Percentiles rank a stretch among this genome's conserved stretches.
Conservation (phyloP, 1,284 basidiomycete species). For the Ceratobasidium sp. region DNA sequence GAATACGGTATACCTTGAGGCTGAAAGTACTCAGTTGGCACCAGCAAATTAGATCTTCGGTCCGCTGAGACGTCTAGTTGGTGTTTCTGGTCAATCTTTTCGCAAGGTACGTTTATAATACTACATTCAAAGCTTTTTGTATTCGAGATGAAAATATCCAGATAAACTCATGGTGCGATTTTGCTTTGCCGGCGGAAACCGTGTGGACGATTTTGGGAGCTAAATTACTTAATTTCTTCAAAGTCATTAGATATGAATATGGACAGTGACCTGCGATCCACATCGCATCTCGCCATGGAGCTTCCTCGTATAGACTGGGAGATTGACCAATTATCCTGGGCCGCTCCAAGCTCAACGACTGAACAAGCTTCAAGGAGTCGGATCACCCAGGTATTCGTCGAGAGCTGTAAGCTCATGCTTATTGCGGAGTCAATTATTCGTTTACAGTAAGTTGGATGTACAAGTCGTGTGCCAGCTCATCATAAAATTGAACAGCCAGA, state of each 20-base stretch:
- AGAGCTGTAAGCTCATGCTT: constrained; percentile 1
- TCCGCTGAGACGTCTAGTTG: background rate
- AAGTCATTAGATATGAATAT: background rate
- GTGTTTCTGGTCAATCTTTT: background rate
- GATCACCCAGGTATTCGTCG: background rate
- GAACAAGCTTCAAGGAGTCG: background rate
- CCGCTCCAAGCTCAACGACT: background rate
- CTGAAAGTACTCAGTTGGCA: background rate
- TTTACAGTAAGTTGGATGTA: no score
- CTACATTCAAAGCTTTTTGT: background rate
- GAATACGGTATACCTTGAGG: background rate
- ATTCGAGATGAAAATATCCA: background rate
- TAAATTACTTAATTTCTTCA: background rate
- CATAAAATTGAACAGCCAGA: background rate
- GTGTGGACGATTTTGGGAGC: no score
- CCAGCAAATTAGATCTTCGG: background rate
- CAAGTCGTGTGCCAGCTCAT: background rate
- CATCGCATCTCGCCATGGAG: background rate
- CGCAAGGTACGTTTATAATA: background rate
- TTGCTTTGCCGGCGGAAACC: background rate
- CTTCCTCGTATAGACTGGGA: background rate
- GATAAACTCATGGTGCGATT: background rate
- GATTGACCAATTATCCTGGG: background rate
- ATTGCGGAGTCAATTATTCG: background rate
- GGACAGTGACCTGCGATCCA: background rate